Percentiles rank a stretch among this genome's conserved stretches.
phyloP scores from a whole-genome alignment of 1,139 yeast genomes.

The Pichia kudriavzevii region DNA sequence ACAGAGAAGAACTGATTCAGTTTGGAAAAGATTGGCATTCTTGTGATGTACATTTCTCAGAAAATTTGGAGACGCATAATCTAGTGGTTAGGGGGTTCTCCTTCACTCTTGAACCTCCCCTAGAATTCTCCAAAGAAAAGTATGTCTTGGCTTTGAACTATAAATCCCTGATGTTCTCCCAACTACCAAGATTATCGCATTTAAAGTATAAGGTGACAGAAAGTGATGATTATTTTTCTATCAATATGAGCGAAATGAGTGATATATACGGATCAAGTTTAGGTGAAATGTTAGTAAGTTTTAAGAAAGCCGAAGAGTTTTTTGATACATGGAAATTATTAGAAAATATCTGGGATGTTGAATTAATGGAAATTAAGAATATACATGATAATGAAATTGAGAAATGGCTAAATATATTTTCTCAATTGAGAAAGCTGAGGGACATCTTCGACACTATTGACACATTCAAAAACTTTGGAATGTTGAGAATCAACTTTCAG shows the following conservation, averaged over 20 bases:
- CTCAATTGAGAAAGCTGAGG: constrained; percentile 40
- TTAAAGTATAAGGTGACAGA: neutral
- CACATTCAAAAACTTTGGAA: constrained; percentile 34
- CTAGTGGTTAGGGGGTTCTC: too few relatives aligned
- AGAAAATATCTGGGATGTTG: constrained; percentile 54
- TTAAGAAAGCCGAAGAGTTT: constrained; percentile 31
- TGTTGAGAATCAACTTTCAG: constrained; percentile 37
- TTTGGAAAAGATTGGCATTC: too few relatives aligned
- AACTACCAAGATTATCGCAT: constrained; percentile 1
- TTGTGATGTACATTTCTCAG: too few relatives aligned
- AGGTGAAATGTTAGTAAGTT: constrained; percentile 6
- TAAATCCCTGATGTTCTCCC: too few relatives aligned
- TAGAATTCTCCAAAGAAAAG: neutral
- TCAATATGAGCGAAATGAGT: too few relatives aligned
- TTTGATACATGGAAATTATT: constrained; percentile 46
- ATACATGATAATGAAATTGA: constrained; percentile 31
- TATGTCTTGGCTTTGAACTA: too few relatives aligned
- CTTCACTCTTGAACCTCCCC: neutral
- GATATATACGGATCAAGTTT: too few relatives aligned
- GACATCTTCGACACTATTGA: constrained; percentile 47
- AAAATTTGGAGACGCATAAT: too few relatives aligned
- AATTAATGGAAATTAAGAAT: constrained; percentile 15
- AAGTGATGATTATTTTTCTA: neutral
- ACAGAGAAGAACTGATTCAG: too few relatives aligned
- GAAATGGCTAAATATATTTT: constrained; percentile 42